Evolutionary conservation across 2,329 filamentous ascomycete genomes (phyloP).

Genomic region (Zasmidium angulare): DNA sequence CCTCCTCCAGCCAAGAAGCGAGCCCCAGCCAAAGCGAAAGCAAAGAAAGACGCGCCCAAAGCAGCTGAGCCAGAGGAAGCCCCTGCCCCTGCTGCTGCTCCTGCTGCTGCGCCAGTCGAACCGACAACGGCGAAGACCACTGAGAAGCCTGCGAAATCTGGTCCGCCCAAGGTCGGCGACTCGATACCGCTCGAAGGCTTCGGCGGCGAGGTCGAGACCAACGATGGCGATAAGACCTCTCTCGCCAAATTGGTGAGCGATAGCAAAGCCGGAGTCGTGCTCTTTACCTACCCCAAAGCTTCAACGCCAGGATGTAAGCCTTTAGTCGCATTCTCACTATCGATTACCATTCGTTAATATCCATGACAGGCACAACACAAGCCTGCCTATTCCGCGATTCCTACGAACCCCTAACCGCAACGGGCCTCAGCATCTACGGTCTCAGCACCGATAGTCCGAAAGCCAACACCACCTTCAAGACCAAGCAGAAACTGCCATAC

Average conservation of each 20-base stretch:
- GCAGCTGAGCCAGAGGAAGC: slow-evolving; percentile 37
- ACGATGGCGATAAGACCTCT: slow-evolving; percentile 78
- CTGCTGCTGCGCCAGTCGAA: slow-evolving; percentile 31
- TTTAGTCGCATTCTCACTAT: background rate
- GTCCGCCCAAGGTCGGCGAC: slow-evolving; percentile 46
- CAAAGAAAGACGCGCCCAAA: slow-evolving; percentile 28
- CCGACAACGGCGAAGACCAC: slow-evolving; percentile 8
- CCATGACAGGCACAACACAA: slow-evolving; percentile 76
- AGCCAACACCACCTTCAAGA: slow-evolving; percentile 88
- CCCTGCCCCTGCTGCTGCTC: slow-evolving; percentile 29
- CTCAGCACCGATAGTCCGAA: slow-evolving; percentile 85
- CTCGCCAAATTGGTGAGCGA: slow-evolving; percentile 77
- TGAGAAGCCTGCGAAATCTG: slow-evolving; percentile 15
- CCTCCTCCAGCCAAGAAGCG: slow-evolving; percentile 48
- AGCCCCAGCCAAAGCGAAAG: slow-evolving; percentile 37
- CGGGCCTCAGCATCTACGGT: slow-evolving; percentile 83
- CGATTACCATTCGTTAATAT: background rate
- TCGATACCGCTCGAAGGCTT: slow-evolving; percentile 56
- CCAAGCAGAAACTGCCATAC: slow-evolving; percentile 87
- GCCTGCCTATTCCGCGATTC: slow-evolving; percentile 90
- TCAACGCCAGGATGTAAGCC: slow-evolving; percentile 89
- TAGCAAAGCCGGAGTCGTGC: slow-evolving; percentile 80
- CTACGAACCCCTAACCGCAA: slow-evolving; percentile 71
- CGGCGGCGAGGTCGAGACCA: slow-evolving; percentile 73
- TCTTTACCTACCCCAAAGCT: slow-evolving; percentile 95